Conservation (phyloP, 345 rosid species). For the Excoecaria cochinchinensis region DNA sequence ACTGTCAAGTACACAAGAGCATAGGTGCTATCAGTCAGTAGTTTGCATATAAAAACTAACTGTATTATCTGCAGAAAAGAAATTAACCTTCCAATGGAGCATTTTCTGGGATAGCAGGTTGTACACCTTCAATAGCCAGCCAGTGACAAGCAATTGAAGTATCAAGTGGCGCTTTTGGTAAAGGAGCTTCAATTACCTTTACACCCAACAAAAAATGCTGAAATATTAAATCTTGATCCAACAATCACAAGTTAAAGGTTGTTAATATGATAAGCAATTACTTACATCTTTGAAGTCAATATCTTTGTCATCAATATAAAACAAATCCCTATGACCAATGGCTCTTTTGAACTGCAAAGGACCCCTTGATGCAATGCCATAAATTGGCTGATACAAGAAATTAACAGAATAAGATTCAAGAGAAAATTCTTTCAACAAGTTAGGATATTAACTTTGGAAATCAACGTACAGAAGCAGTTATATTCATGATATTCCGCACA, state of each 20-base stretch:
- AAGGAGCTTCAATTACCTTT: slow-evolving; percentile 93
- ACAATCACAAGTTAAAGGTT: slow-evolving; percentile 2
- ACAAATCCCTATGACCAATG: slow-evolving; percentile 82
- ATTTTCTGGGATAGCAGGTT: slow-evolving; percentile 96
- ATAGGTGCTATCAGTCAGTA: neutral
- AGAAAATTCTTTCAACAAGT: neutral
- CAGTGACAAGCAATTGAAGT: slow-evolving; percentile 83
- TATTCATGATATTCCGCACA: neutral
- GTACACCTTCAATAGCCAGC: slow-evolving; percentile 98
- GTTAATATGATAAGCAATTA: slow-evolving; percentile 11
- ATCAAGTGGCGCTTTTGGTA: slow-evolving; percentile 96
- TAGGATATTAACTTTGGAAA: neutral
- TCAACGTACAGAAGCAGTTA: slow-evolving; percentile 1
- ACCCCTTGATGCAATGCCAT: slow-evolving; percentile 79
- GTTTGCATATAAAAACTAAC: neutral
- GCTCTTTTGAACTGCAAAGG: slow-evolving; percentile 85
- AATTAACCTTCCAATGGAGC: slow-evolving; percentile 77
- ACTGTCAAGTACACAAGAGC: neutral
- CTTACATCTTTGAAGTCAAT: slow-evolving; percentile 95
- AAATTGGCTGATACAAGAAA: slow-evolving; percentile 62
- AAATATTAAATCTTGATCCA: slow-evolving; percentile 9
- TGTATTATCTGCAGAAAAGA: slow-evolving; percentile 10
- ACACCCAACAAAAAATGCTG: slow-evolving; percentile 20
- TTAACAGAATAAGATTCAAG: slow-evolving; percentile 18
- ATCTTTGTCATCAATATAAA: slow-evolving; percentile 88